phyloP scores from a whole-genome alignment of 306 rosid species.

The Prunus campanulata region DNA sequence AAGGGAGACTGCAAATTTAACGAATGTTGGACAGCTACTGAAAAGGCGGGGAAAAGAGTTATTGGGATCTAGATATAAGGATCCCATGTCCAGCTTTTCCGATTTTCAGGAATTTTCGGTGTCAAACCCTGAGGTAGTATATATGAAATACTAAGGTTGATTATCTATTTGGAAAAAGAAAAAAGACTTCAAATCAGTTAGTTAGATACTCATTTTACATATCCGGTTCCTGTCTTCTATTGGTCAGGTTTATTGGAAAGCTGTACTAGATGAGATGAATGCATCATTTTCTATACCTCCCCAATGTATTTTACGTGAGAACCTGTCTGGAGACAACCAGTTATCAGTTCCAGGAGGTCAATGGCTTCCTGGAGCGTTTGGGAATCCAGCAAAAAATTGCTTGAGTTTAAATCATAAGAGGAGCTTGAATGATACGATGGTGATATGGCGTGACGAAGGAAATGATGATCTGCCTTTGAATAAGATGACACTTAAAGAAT shows the following conservation, averaged over 20 bases:
- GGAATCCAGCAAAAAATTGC: conserved; percentile 83
- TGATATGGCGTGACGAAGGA: conserved; percentile 86
- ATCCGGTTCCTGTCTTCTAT: conserved; percentile 8
- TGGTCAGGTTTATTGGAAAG: conserved; percentile 78
- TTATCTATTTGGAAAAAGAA: background rate
- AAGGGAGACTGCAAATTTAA: conserved; percentile 54
- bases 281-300: conserved; percentile 64
- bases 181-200: too few species aligned
- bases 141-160: background rate
- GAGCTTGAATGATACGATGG: conserved; percentile 55
- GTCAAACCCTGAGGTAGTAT: conserved; percentile 68
- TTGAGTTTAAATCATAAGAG: conserved; percentile 51
- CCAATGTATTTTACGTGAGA: conserved; percentile 59
- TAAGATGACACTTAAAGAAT: conserved; percentile 59
- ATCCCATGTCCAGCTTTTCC: conserved; percentile 77
- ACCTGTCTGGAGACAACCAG: conserved; percentile 31
- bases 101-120: conserved; percentile 80
- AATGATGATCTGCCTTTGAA: conserved; percentile 59
- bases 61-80: conserved; percentile 69
- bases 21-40: conserved; percentile 71
- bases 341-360: conserved; percentile 57
- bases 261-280: conserved; percentile 64
- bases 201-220: conserved; percentile 14
- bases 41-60: conserved; percentile 70
- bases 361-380: conserved; percentile 86